Conservation (phyloP, 169 alveolate species). For the Amoebophrya sp. region DNA sequence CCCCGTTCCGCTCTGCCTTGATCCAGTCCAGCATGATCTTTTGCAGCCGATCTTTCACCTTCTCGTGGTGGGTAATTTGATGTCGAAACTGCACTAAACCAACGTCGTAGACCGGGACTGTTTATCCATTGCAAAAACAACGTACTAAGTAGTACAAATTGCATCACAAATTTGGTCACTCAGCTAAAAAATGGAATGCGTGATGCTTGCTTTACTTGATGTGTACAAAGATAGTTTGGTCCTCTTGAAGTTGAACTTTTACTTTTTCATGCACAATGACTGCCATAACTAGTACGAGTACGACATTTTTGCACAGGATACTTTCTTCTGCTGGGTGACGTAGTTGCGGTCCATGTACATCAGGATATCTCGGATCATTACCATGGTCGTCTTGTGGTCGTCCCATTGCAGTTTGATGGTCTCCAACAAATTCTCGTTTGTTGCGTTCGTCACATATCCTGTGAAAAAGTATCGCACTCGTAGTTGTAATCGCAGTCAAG, state of each 20-base stretch:
- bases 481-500: no score
- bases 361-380: constrained; percentile 47
- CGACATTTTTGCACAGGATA: no score
- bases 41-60: neutral
- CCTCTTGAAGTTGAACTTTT: neutral
- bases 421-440: neutral
- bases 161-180: neutral
- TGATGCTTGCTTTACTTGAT: neutral
- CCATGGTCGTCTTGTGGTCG: constrained; percentile 48
- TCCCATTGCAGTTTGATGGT: constrained; percentile 44
- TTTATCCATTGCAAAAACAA: no score
- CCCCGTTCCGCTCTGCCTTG: constrained; percentile 41
- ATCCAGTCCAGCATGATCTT: constrained; percentile 40
- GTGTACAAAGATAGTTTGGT: neutral
- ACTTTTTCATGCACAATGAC: neutral
- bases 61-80: neutral
- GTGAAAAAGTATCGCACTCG: no score
- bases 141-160: neutral
- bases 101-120: constrained; percentile 44
- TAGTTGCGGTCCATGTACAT: constrained; percentile 49
- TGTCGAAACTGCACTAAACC: constrained; percentile 40
- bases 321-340: constrained; percentile 49
- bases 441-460: no score
- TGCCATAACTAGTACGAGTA: neutral
- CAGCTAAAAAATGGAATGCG: neutral